Base-by-base conservation (phyloP, 441 rosid species). In the Arabidopsis hybrid region DNA sequence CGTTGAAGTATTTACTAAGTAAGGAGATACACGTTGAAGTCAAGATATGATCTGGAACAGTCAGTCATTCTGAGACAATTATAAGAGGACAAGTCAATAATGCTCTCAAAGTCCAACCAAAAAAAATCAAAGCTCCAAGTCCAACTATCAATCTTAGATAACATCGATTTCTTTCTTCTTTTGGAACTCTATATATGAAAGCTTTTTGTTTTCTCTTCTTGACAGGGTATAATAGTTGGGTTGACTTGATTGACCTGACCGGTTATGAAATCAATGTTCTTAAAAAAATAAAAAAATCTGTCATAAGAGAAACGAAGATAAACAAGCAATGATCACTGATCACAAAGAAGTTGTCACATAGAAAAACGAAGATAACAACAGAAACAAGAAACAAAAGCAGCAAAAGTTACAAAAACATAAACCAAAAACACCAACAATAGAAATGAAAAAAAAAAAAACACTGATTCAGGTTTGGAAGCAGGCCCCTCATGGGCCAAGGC, bases 291-390 rank as follows among this genome's bases (percentile, higher is more conserved):
- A 18, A 51, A 26, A 18, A 18, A 8, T 29, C 26, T 43, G 52
- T n/a, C 21, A 7, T 29, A 43, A 45, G 53, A 62, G 8, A 62
- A 43, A 26, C 29, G 29, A 26, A 43, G 13, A 42, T 6, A 8
- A 57, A 36, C n/a, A 36, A 59, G 45, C 63, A 36, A 57, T n/a
- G n/a, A n/a, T n/a, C n/a, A n/a, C n/a, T 32, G 40, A 8, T 57
- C 31, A 40, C 26, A 5, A 35, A 57, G 21, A 56, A 14, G 13
- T 46, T 32, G 13, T 50, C 60, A 65, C 4, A 50, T 50, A 50
- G 36, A 40, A 4, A 13, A 51, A 26, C 7, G 14, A 47, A 47
- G 16, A 45, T n/a, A 7, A 45, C 3, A 21, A 14, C 16, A 32
- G 1, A 50, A 7, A 13, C 43, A 38, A 2, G 17, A 55, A 9